These are phyloP conservation scores for Marchantia paleacea DNA, from an alignment of 225 moss, liverwort and hornwort species.

Conservation along the genomic window DNA sequence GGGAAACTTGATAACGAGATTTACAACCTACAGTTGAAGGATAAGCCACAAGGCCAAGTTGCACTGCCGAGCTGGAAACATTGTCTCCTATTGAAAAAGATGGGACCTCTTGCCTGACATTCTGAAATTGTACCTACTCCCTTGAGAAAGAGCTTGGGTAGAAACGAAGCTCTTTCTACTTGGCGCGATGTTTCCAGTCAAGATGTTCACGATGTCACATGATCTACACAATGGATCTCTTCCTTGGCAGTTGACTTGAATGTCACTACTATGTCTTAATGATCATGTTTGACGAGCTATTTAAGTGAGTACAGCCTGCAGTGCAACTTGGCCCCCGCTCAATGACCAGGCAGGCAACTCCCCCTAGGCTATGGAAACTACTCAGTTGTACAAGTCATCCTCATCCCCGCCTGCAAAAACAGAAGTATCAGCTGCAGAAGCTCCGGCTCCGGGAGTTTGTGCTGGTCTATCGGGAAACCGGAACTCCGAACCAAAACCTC, in stretches of 20 bases:
- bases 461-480: slow-evolving; percentile 76
- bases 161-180: background rate
- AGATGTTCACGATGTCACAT: background rate
- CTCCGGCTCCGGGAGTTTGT: slow-evolving; percentile 33
- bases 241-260: background rate
- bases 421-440: slow-evolving; percentile 39
- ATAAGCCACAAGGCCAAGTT: slow-evolving; percentile 5
- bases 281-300: background rate
- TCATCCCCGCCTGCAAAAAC: slow-evolving; percentile 65
- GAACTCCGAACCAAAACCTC: slow-evolving; percentile 91
- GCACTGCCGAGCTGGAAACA: background rate
- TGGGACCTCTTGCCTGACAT: background rate
- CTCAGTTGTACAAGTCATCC: slow-evolving; percentile 84
- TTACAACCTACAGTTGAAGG: slow-evolving; percentile 8
- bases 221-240: background rate
- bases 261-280: background rate
- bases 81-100: background rate
- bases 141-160: background rate
- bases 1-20: background rate
- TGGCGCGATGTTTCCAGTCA: background rate
- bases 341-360: background rate
- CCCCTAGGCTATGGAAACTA: background rate
- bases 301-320: slow-evolving; percentile 3
- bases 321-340: slow-evolving; percentile 14
- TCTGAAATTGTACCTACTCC: background rate